Conservation (phyloP, 2,329 filamentous ascomycete species). For the Clarireedia sp. region DNA sequence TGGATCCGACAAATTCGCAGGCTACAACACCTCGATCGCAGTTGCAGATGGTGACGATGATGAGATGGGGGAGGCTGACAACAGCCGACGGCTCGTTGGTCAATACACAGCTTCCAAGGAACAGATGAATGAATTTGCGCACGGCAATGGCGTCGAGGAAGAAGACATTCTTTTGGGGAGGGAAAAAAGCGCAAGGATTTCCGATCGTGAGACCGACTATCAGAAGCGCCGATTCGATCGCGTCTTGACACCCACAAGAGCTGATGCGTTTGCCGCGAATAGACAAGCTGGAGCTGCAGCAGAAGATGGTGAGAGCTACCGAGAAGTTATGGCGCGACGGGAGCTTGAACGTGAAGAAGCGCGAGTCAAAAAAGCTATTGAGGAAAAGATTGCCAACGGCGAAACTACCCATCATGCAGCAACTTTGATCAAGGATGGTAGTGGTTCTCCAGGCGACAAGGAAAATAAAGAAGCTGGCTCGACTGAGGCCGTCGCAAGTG, state of each 20-base stretch:
- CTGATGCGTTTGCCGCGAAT: conserved; percentile 76
- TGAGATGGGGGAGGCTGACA: conserved; percentile 67
- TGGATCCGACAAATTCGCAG: conserved; percentile 72
- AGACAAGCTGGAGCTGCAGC: conserved; percentile 51
- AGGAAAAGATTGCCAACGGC: conserved; percentile 56
- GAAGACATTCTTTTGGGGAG: conserved; percentile 78
- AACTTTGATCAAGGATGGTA: conserved; percentile 58
- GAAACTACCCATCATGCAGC: conserved; percentile 58
- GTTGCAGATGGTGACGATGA: conserved; percentile 70
- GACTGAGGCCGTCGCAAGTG: conserved; percentile 52
- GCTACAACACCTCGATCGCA: conserved; percentile 86
- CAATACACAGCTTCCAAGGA: conserved; percentile 91
- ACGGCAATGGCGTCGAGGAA: conserved; percentile 78
- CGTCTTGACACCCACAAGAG: conserved; percentile 74
- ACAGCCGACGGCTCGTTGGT: conserved; percentile 71
- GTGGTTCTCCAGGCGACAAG: conserved; percentile 46
- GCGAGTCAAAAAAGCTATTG: conserved; percentile 70
- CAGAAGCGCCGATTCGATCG: conserved; percentile 93
- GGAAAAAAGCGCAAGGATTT: conserved; percentile 85
- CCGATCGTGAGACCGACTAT: conserved; percentile 92
- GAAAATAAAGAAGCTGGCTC: conserved; percentile 66
- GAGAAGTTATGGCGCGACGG: conserved; percentile 81
- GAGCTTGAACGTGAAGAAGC: conserved; percentile 93
- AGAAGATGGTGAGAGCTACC: conserved; percentile 72
- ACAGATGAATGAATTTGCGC: conserved; percentile 90